Percentiles rank a stretch among this genome's conserved stretches.
These are phyloP conservation scores for Narthecium ossifragum DNA, from an alignment of 106 monocot species.

Conservation along the genomic window DNA sequence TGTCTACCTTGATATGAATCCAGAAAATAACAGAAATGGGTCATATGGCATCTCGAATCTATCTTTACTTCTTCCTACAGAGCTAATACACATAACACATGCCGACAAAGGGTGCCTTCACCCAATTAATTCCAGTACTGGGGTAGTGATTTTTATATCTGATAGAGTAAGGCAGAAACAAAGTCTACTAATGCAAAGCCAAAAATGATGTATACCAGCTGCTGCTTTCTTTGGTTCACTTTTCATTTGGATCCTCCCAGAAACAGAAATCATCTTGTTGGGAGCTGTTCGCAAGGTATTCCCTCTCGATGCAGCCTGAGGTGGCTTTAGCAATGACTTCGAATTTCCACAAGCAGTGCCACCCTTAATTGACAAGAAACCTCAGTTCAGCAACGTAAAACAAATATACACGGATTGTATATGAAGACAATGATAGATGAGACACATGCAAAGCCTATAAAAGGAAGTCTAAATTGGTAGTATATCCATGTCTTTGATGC, in stretches of 20 bases:
- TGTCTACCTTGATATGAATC: neutral
- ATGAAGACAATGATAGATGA: neutral
- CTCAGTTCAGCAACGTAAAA: neutral
- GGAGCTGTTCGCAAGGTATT: conserved; percentile 7
- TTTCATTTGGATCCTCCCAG: conserved; percentile 14
- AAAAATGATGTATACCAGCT: neutral
- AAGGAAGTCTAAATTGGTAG: neutral
- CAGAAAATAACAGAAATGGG: neutral
- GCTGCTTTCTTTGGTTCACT: conserved; percentile 6
- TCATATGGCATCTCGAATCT: neutral
- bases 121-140: neutral
- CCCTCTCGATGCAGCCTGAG: conserved; percentile 12
- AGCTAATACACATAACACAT: too few relatives aligned
- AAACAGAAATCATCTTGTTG: conserved; percentile 8
- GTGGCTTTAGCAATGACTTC: conserved; percentile 17
- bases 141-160: neutral
- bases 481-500: conserved; percentile 4
- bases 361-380: conserved; percentile 9
- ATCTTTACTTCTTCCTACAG: neutral
- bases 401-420: neutral
- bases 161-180: neutral
- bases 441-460: neutral
- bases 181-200: neutral
- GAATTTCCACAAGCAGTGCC: neutral
- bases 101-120: neutral